Base-by-base conservation (phyloP, 1,284 basidiomycete genomes). In the Rhodotorula glutinis region DNA sequence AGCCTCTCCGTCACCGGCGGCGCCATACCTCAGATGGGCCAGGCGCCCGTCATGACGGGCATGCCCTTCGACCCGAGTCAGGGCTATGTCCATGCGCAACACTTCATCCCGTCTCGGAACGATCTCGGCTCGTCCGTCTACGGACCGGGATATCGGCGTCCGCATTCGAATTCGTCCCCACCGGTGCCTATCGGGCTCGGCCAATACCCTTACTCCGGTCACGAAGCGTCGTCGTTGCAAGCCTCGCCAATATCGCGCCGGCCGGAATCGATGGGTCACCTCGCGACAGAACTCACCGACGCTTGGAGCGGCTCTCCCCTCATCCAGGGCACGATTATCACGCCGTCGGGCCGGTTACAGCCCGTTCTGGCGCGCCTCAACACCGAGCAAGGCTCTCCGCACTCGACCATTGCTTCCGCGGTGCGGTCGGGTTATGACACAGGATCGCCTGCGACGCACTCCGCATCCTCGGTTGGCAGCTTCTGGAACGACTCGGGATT, bases 101-200 rank as follows among this genome's bases (percentile, higher is more conserved):
- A 44, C 14, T 21, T 44, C 43, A 5, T 44, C 14, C 43, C 43
- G 4, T 4, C 17, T 16, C 43, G 21, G 4, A 44, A 16, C 17
- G 43, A 44, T 5, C 4, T 21, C 14, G 14, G 14, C 5, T 21
- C 43, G 7, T 44, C 43, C 5, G 8, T 21, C 43, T 29, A 7
- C 51, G 41, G 44, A 38, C 17, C 21, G 53, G 47, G 17, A 2
- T 52, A 43, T 19, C 63, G 67, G 1, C 64, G 61, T 3, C 53
- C 60, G 9, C 67, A 69, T 43, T 52, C 67, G 29, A 60, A 63
- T 46, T 69, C 67, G 10, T 60, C 64, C 1, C 67, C 67, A 3
- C 41, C 61, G 19, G 19, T 62, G 0, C 67, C 67, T 2, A 23
- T 44, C 29, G 52, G 47, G 21, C 47, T 53, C 5, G 41, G 57